Percentiles rank a stretch among this genome's conserved stretches.
These are phyloP conservation scores for Neospora caninum DNA, from an alignment of 169 alveolate species.

Conservation along the genomic window DNA sequence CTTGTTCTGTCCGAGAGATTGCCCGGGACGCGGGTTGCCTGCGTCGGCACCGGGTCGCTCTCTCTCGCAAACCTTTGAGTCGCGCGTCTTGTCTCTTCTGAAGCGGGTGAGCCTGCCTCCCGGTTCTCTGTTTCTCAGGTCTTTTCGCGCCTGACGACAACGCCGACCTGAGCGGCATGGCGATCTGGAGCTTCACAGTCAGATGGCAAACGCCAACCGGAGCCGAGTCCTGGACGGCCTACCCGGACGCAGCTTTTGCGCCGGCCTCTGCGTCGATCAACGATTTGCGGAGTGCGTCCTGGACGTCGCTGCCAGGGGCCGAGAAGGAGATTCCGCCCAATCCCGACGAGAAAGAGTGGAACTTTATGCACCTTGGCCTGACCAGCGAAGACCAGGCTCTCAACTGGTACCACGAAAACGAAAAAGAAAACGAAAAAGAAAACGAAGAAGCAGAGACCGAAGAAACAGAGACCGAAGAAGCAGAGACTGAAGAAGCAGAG, in stretches of 20 bases:
- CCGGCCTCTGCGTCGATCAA: background rate
- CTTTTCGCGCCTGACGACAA: constrained; percentile 39
- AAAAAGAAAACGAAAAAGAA: background rate
- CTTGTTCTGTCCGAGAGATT: too few species aligned
- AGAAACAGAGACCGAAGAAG: background rate
- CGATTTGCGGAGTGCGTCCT: background rate
- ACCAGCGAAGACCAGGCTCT: constrained; percentile 5
- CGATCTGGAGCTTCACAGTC: constrained; percentile 40
- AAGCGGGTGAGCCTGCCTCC: too few species aligned
- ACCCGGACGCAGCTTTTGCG: background rate
- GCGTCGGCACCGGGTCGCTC: too few species aligned
- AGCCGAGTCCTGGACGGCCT: background rate
- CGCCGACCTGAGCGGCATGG: constrained; percentile 41
- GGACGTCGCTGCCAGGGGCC: background rate
- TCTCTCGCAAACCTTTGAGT: too few species aligned
- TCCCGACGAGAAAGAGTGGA: constrained; percentile 43
- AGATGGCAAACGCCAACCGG: constrained; percentile 29
- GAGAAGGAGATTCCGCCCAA: background rate
- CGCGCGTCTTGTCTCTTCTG: too few species aligned
- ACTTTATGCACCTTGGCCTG: constrained; percentile 37
- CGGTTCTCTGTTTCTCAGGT: background rate
- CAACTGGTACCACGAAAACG: background rate
- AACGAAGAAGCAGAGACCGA: too few species aligned
- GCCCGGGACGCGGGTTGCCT: too few species aligned
- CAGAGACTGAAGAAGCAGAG: too few species aligned